Evolutionary conservation across 768 basidiomycete genomes (phyloP), one percentile per base, ranked within the genome.

Genomic region (Suillus paluster): DNA sequence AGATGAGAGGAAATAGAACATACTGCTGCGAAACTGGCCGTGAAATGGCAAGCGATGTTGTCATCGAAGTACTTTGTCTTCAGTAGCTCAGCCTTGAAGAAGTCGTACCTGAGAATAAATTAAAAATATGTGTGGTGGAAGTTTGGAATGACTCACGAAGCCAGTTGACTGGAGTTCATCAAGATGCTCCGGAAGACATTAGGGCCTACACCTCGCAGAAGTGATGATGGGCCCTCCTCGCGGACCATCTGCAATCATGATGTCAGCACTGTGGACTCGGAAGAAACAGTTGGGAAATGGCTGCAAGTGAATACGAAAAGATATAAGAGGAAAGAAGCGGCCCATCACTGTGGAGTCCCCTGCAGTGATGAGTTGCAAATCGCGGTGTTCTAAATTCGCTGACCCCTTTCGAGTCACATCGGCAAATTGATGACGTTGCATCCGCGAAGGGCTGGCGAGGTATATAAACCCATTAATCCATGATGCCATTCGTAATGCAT

Each of bases 121-220:
- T 17, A 42, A 17, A 34, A 17, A 25, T 33, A 38, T 38, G 34
- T 30, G 6, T 30, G 30, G 30, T 30, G 6, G 30, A 3, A 30
- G 30, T 30, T 3, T 30, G 30, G 30, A 30, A 62, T 19, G 6
- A 80, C 91, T 73, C 72, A 93, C 87, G 93, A 94, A 1, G 93
- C 94, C 27, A 96, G 86, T 73, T 97, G 94, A 77, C 89, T 91
- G 54, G 92, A 92, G 73, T 95, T 96, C 94, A 95, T 95, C 64
- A 96, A 74, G 15, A 95, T 70, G 1, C 94, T 90, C 72, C 94
- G 85, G 73, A 95, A 89, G 7, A 94, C 87, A 67, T 97, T 97
- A 0, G 95, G 95, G 4, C 83, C 87, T 5, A 91, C 81, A 25
- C 95, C 95, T 34, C 94, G 86, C 19, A 74, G 79, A 55, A 95